Percentiles rank a stretch among this genome's conserved stretches.
phyloP scores from a whole-genome alignment of 257 asterid species.

The Primulina huaijiensis region DNA sequence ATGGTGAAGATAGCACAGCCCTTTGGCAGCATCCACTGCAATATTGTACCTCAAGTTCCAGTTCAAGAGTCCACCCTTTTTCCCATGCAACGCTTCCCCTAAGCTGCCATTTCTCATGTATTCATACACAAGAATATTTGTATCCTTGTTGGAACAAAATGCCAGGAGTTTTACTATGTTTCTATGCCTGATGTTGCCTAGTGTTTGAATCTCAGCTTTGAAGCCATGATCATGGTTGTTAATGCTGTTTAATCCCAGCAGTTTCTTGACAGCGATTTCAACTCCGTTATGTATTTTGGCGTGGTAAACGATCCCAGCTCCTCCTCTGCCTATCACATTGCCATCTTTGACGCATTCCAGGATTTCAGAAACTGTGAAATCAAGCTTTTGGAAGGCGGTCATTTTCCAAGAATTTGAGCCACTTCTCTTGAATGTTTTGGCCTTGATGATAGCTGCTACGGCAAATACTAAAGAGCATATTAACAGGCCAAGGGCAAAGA shows the following conservation, averaged over 20 bases:
- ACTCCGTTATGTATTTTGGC: conserved; percentile 69
- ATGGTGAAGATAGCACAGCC: conserved; percentile 84
- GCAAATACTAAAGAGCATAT: conserved; percentile 72
- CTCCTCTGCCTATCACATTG: conserved; percentile 88
- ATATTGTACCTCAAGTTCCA: conserved; percentile 87
- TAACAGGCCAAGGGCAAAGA: conserved; percentile 71
- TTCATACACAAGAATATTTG: conserved; percentile 84
- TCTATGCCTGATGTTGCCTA: conserved; percentile 86
- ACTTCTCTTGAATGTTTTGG: conserved; percentile 69
- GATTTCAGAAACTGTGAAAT: conserved; percentile 63
- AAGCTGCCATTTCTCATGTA: conserved; percentile 94
- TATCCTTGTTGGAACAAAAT: conserved; percentile 76
- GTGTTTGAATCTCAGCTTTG: conserved; percentile 72
- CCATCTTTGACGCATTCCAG: conserved; percentile 89
- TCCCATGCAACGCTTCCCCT: conserved; percentile 86
- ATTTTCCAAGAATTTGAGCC: conserved; percentile 61
- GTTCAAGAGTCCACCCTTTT: conserved; percentile 66
- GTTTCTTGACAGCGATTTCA: conserved; percentile 85
- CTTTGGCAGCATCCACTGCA: conserved; percentile 78
- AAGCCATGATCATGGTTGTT: conserved; percentile 82
- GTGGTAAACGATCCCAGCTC: conserved; percentile 88
- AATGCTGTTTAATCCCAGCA: conserved; percentile 48
- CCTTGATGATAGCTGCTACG: conserved; percentile 64
- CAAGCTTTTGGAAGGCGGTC: conserved; percentile 83
- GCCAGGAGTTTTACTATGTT: conserved; percentile 79